Evolutionary conservation across 352 stramenopile genomes (phyloP).

Genomic region (Globisporangium iwayamae): DNA sequence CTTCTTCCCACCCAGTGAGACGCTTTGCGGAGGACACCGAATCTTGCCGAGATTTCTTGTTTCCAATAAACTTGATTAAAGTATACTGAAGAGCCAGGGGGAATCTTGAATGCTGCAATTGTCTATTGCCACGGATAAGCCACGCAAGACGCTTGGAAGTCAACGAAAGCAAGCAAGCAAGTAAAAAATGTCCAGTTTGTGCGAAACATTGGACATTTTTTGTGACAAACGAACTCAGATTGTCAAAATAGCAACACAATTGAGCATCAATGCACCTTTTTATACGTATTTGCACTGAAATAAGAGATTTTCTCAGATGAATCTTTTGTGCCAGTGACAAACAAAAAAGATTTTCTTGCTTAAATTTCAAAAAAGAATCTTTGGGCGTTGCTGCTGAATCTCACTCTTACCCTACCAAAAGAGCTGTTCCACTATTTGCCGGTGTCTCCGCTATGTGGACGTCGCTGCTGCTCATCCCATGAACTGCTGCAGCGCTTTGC

Average conservation of each 20-base stretch:
- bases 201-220: background rate
- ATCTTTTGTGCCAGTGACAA: background rate
- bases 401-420: background rate
- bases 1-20: background rate
- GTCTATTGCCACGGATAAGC: slow-evolving; percentile 1
- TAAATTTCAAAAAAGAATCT: slow-evolving; percentile 2
- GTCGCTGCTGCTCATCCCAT: background rate
- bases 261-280: background rate
- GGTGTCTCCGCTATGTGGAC: background rate
- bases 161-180: background rate
- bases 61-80: background rate
- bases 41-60: background rate
- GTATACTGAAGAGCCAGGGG: background rate
- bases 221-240: too few relatives aligned
- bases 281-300: background rate
- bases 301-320: background rate
- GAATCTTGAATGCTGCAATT: background rate
- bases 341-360: slow-evolving; percentile 2
- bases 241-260: background rate
- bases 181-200: background rate
- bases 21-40: slow-evolving; percentile 2
- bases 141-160: background rate
- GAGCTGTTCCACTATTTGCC: background rate
- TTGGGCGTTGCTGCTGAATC: background rate
- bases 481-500: background rate